A percentile compares a stretch with the other conserved stretches of the same genome.
phyloP scores from a whole-genome alignment of 306 rosid species.

The Dalbergia cultrata region DNA sequence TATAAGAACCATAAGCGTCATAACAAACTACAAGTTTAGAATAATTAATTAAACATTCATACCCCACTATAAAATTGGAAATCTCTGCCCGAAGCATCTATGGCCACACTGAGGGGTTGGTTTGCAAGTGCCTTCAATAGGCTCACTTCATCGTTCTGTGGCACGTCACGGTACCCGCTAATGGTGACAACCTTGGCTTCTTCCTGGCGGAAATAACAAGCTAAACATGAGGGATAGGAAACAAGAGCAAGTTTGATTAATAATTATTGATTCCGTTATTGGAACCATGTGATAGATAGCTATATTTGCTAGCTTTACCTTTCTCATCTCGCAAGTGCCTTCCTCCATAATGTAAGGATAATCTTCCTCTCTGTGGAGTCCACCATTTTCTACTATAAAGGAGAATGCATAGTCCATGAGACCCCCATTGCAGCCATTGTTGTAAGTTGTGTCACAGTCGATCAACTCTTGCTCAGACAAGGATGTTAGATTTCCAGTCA shows the following conservation, averaged over 20 bases:
- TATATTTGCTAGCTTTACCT: slow-evolving; percentile 50
- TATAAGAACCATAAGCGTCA: not conserved
- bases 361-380: slow-evolving; percentile 74
- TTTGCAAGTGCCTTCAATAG: slow-evolving; percentile 88
- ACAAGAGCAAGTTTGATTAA: not conserved
- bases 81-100: slow-evolving; percentile 86
- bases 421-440: slow-evolving; percentile 82
- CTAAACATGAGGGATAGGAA: not conserved
- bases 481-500: slow-evolving; percentile 67
- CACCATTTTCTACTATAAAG: slow-evolving; percentile 60
- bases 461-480: slow-evolving; percentile 75
- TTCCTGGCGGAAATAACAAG: slow-evolving; percentile 56
- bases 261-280: not conserved
- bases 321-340: slow-evolving; percentile 79
- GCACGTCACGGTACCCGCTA: slow-evolving; percentile 84
- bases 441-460: slow-evolving; percentile 71
- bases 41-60: slow-evolving; percentile 49
- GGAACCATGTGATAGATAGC: not conserved
- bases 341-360: slow-evolving; percentile 87
- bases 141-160: slow-evolving; percentile 76
- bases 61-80: slow-evolving; percentile 97
- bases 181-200: slow-evolving; percentile 68
- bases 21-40: not conserved
- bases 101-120: slow-evolving; percentile 91
- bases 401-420: slow-evolving; percentile 80